Evolutionary conservation across 1,139 yeast species (phyloP), one percentile per base, ranked within the genome.

Genomic region (Debaryomycetaceae sp.): DNA sequence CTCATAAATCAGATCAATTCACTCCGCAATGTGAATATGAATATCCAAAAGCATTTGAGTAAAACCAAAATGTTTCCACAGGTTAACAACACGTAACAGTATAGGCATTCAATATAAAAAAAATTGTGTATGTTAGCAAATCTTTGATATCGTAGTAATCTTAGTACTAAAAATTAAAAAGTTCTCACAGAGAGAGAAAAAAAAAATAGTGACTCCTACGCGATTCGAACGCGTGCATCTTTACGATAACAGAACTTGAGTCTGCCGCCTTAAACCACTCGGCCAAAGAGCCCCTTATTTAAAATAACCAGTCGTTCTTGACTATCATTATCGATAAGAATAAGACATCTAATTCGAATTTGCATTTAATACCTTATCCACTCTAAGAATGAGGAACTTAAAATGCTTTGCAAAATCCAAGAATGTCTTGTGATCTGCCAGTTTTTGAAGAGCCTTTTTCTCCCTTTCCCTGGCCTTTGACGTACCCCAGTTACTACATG

Each of bases 191-290:
- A 33, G 33, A 32, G 17, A 15, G n/a, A 34, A 22, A 26, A 39
- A 48, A 42, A 41, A 41, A 43, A 50, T 50, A 45, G 32, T 52
- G 56, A 51, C 53, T 49, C 50, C 54, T 47, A 45, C 55, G 55
- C 46, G 55, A 50, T 52, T 52, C 56, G 55, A 49, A 51, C 55
- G 45, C 55, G 55, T 46, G 55, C 55, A 51, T 49, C 54, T 50
- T 57, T 56, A 56, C 62, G 62, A 57, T 58, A 58, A 54, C 52
- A 58, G 62, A 58, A 58, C 62, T 58, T 58, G 62, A 58, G 62
- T 58, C 62, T 58, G 52, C 59, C 63, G 63, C 62, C 63, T 58
- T 58, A 58, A 22, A 58, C 63, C 63, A 55, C 62, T 56, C 61
- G 61, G 61, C 61, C 61, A 56, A 47, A 52, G 56, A 53, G 57